Conservation (phyloP, 202 grass and related monocot species). For the Schoenoplectus triqueter region DNA sequence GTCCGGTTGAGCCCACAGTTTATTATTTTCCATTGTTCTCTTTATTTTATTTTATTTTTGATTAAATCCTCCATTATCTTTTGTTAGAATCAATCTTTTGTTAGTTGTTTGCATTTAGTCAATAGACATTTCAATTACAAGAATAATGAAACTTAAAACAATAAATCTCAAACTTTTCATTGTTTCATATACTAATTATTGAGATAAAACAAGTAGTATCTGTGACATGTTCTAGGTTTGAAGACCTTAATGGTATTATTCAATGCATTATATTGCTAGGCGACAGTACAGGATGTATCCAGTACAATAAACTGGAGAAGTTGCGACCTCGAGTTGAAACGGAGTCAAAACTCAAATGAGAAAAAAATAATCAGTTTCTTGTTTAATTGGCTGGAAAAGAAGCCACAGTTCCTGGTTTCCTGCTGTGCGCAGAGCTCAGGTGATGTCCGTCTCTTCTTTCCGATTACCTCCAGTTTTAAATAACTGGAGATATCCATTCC, state of each 20-base stretch:
- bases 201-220: neutral
- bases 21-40: neutral
- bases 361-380: conserved; percentile 18
- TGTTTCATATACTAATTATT: neutral
- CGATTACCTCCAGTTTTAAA: neutral
- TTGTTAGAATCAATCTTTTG: neutral
- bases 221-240: neutral
- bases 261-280: neutral
- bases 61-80: neutral
- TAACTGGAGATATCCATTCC: neutral
- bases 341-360: neutral
- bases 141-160: neutral
- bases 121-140: neutral
- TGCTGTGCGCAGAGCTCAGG: conserved; percentile 29
- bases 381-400: conserved; percentile 35
- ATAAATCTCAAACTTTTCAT: neutral
- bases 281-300: neutral
- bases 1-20: conserved; percentile 6
- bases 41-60: neutral
- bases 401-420: conserved; percentile 9
- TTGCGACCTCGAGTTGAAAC: neutral
- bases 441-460: neutral
- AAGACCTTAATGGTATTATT: neutral
- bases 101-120: neutral
- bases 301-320: conserved; percentile 15